Evolutionary conservation across 768 basidiomycete genomes (phyloP).

Genomic region (Phallus indusiatus): DNA sequence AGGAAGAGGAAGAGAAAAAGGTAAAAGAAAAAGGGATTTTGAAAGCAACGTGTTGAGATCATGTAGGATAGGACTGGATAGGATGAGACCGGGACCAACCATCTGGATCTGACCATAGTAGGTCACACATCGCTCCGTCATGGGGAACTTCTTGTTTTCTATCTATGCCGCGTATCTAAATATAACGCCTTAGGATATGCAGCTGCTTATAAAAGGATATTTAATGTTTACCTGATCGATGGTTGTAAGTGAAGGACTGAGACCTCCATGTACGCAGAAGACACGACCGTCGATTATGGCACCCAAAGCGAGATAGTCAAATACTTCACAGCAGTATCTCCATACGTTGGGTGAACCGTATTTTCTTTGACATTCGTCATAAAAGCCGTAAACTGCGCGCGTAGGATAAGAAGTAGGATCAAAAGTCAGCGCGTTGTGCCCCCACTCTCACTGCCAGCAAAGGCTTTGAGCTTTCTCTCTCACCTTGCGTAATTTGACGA

Average conservation of each 20-base stretch:
- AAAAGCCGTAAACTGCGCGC: constrained; percentile 67
- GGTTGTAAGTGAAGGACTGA: constrained; percentile 78
- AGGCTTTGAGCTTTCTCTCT: too few relatives aligned
- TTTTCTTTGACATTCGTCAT: constrained; percentile 95
- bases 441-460: constrained; percentile 22
- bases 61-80: background rate
- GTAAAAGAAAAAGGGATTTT: background rate
- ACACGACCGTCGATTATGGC: constrained; percentile 97
- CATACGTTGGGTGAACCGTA: constrained; percentile 92
- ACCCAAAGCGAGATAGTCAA: constrained; percentile 90
- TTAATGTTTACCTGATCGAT: constrained; percentile 77
- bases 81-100: constrained; percentile 38
- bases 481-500: constrained; percentile 83
- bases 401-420: background rate
- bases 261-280: constrained; percentile 94
- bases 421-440: background rate
- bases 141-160: constrained; percentile 97
- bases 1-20: background rate
- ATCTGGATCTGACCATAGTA: constrained; percentile 99
- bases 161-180: constrained; percentile 84
- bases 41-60: background rate
- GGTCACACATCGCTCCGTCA: constrained; percentile 97
- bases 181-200: too few relatives aligned
- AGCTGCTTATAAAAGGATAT: too few relatives aligned
- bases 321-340: constrained; percentile 98